A percentile compares a stretch with the other conserved stretches of the same genome.
These are phyloP conservation scores for Cutaneotrichosporon sp. DNA, from an alignment of 1,284 basidiomycete genomes.

Conservation along the genomic window DNA sequence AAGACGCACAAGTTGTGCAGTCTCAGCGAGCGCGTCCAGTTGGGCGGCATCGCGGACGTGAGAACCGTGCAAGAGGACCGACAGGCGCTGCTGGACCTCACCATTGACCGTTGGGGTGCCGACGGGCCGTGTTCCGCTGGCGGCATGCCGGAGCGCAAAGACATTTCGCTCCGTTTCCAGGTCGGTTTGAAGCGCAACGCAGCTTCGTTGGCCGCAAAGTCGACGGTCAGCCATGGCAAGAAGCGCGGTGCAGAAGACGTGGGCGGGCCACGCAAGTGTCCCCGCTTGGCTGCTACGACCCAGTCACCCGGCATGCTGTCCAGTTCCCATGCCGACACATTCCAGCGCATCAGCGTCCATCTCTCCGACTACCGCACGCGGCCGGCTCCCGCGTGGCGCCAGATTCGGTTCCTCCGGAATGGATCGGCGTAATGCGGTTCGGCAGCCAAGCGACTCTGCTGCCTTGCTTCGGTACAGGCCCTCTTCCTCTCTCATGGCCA, in stretches of 20 bases:
- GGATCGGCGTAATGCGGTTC: too few species aligned
- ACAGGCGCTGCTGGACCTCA: not conserved
- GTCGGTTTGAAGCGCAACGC: not conserved
- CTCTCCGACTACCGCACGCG: too few species aligned
- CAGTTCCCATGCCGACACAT: too few species aligned
- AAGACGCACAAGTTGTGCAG: not conserved
- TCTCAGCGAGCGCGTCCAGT: not conserved
- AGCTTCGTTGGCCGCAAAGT: not conserved
- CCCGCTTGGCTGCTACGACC: too few species aligned
- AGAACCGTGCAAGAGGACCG: not conserved
- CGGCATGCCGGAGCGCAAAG: not conserved
- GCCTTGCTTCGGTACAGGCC: too few species aligned
- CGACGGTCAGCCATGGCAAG: not conserved
- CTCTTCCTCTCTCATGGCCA: too few species aligned
- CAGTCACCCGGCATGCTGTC: too few species aligned
- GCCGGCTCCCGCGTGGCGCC: too few species aligned
- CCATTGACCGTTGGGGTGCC: not conserved
- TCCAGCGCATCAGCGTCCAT: too few species aligned
- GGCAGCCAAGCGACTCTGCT: too few species aligned
- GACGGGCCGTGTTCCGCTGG: not conserved
- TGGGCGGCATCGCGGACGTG: not conserved
- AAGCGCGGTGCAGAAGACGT: not conserved
- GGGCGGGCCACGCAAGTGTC: not conserved
- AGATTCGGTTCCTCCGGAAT: too few species aligned
- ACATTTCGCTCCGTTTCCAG: not conserved